Evolutionary conservation across 176 grass and related monocot genomes (phyloP), one percentile per base, ranked within the genome.

Genomic region (Bonia amplexicaulis): DNA sequence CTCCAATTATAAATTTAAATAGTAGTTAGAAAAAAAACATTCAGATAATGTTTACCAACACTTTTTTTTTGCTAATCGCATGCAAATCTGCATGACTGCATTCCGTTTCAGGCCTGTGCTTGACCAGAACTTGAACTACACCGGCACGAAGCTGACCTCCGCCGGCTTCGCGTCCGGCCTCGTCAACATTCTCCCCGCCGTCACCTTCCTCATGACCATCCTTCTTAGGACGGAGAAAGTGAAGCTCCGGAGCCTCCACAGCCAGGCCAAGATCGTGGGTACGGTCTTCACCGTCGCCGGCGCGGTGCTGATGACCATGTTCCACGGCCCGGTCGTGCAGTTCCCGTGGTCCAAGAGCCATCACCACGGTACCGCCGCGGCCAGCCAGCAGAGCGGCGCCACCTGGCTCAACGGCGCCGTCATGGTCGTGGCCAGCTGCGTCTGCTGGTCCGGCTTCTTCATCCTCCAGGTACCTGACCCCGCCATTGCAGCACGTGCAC

Each of bases 241-340:
- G 60, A 59, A 46, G 1, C 37, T 96, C 23, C 87, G 89, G 57
- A 86, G 88, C 78, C 62, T 80, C 2, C 93, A 74, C 54, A 92
- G 96, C 86, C 93, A 98, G 87, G 96, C 90, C 23, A 98, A 98
- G 86, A 71, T 98, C 63, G 45, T 76, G 33, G 96, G 96, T 85
- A 93, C 96, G 0, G 29, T 89, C 19, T 82, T 78, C 73, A 92
- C 93, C 9, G 90, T 98, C 40, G 86, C 64, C 51, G 96, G 93
- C 64, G 93, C 96, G 15, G 39, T 96, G 88, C 84, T 98, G 0
- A 98, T 98, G 96, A 88, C 94, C 74, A n/a, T 98, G 27, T 98
- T 94, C 91, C 89, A 89, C 70, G 96, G 96, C 41, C 91, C 93
- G 1, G 90, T 79, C 2, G 88, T 98, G 73, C 87, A 68, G 26